These are phyloP conservation scores for Ophiobolus disseminans DNA, from an alignment of 2,329 filamentous ascomycete species.

Conservation along the genomic window DNA sequence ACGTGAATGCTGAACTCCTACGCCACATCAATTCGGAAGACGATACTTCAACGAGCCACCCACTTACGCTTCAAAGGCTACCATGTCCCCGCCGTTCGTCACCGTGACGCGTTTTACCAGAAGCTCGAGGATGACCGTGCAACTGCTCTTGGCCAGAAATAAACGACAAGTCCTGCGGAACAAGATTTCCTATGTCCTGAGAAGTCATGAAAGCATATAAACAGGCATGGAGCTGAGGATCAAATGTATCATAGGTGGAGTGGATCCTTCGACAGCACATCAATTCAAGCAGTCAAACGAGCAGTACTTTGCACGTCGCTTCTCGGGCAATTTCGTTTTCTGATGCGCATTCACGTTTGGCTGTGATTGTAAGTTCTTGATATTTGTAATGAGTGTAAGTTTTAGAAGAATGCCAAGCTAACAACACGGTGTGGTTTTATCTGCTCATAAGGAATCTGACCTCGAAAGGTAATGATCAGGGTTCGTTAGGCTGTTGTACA, in stretches of 20 bases:
- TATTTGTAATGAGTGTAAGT: too few species aligned
- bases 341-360: neutral
- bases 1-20: constrained; percentile 42
- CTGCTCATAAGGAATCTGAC: too few species aligned
- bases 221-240: constrained; percentile 28
- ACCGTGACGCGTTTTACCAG: constrained; percentile 68
- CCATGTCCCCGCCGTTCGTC: constrained; percentile 69
- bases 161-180: constrained; percentile 20
- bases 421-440: too few species aligned
- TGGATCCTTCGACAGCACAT: constrained; percentile 30
- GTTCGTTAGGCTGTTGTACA: too few species aligned
- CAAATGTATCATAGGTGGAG: constrained; percentile 43
- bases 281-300: constrained; percentile 25
- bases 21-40: neutral
- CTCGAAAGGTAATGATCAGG: too few species aligned
- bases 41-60: neutral
- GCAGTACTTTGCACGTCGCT: neutral
- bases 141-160: constrained; percentile 51
- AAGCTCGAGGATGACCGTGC: constrained; percentile 69
- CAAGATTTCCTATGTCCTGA: constrained; percentile 38
- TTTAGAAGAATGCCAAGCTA: too few species aligned
- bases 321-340: neutral
- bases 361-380: too few species aligned
- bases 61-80: constrained; percentile 57
- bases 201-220: constrained; percentile 32